phyloP scores from a whole-genome alignment of 164 flowering plant genomes.

The Magnolia changhungtana region DNA sequence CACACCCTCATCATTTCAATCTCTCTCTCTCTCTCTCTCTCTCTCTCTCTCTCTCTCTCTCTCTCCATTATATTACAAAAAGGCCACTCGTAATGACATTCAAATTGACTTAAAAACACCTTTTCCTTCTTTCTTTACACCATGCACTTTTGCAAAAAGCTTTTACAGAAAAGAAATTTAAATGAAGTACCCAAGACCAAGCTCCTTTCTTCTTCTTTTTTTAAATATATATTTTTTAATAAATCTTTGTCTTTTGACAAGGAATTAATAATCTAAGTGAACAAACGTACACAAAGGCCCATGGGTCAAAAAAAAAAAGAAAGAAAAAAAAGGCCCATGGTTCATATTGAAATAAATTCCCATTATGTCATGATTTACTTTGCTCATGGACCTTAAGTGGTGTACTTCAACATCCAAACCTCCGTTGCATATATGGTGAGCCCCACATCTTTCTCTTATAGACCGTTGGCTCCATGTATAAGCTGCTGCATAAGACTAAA shows the following conservation, averaged over 20 bases:
- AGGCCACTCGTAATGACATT: slow-evolving; percentile 28
- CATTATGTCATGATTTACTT: background rate
- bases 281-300: background rate
- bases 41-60: slow-evolving; percentile 1
- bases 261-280: background rate
- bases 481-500: too few relatives aligned
- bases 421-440: background rate
- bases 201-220: background rate
- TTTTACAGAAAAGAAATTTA: background rate
- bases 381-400: background rate
- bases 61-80: slow-evolving; percentile 1
- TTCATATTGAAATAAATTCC: background rate
- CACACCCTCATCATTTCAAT: slow-evolving; percentile 37
- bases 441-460: background rate
- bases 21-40: slow-evolving; percentile 7
- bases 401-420: background rate
- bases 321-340: background rate
- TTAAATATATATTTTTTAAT: background rate
- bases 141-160: background rate
- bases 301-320: background rate
- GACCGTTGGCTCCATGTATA: too few relatives aligned
- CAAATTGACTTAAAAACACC: slow-evolving; percentile 31
- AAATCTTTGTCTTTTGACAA: background rate
- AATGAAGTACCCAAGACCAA: background rate
- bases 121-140: slow-evolving; percentile 9